A percentile compares a stretch with the other conserved stretches of the same genome.
Conservation (phyloP, 768 basidiomycete genomes). For the Naganishia kalamii region DNA sequence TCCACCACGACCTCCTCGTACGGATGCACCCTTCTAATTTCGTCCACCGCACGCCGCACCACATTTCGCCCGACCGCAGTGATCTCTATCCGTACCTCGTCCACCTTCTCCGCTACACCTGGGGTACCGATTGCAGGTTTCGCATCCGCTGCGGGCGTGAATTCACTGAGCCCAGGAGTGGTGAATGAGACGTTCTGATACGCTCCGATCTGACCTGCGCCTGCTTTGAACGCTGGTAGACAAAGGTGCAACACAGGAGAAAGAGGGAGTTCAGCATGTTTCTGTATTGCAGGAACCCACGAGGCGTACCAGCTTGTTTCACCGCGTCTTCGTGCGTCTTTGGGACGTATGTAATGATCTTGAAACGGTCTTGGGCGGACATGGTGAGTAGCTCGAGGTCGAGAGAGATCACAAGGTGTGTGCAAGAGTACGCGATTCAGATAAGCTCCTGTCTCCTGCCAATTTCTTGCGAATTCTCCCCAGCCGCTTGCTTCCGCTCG, state of each 20-base stretch:
- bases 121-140: not conserved
- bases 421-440: no score
- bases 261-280: not conserved
- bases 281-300: not conserved
- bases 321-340: not conserved
- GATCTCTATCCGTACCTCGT: not conserved
- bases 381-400: no score
- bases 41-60: not conserved
- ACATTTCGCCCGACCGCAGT: not conserved
- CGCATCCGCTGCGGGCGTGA: not conserved
- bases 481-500: no score
- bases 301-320: not conserved
- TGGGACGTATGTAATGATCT: conserved; percentile 2
- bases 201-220: not conserved
- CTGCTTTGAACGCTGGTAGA: not conserved
- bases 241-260: not conserved
- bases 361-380: not conserved
- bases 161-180: not conserved
- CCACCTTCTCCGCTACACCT: not conserved
- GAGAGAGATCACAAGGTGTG: no score
- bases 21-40: not conserved
- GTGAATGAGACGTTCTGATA: not conserved
- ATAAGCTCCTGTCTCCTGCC: no score
- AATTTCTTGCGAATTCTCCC: no score
- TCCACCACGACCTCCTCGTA: conserved; percentile 10